Conservation (phyloP, 192 early-diverging fungal species). For the Backusella parvicylindrica region DNA sequence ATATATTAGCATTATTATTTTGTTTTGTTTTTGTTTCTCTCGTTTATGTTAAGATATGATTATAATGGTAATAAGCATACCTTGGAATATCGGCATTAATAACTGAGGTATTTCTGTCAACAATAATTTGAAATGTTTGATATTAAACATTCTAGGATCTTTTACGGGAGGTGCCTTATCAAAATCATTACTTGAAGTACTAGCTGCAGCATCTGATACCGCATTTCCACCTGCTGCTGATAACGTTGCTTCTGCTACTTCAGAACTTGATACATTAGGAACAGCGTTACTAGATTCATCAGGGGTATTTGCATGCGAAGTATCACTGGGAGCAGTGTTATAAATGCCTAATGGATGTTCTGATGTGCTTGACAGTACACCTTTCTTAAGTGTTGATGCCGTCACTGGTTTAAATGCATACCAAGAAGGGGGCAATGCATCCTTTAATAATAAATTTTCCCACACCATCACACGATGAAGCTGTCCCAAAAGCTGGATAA, state of each 20-base stretch:
- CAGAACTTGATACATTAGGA: not conserved
- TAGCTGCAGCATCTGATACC: not conserved
- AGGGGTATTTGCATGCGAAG: not conserved
- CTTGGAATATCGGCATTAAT: constrained; percentile 61
- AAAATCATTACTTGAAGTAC: constrained; percentile 19
- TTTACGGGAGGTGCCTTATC: constrained; percentile 27
- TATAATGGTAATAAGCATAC: not conserved
- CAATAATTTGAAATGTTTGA: constrained; percentile 59
- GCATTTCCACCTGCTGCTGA: constrained; percentile 3
- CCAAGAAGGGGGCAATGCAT: constrained; percentile 64
- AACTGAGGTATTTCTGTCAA: constrained; percentile 63
- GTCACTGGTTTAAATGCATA: constrained; percentile 44
- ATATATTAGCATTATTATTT: too few relatives aligned
- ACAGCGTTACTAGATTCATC: not conserved
- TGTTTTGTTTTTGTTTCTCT: not conserved
- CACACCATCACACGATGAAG: constrained; percentile 64
- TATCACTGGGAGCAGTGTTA: not conserved
- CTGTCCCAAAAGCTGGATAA: constrained; percentile 48
- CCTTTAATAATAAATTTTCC: constrained; percentile 60
- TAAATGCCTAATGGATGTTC: constrained; percentile 30
- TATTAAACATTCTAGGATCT: constrained; percentile 63
- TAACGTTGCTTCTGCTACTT: constrained; percentile 12
- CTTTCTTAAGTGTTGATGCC: constrained; percentile 27
- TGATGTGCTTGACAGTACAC: not conserved
- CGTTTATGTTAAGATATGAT: not conserved